Conservation (phyloP, 768 basidiomycete species). For the Hydnomerulius pinastri region DNA sequence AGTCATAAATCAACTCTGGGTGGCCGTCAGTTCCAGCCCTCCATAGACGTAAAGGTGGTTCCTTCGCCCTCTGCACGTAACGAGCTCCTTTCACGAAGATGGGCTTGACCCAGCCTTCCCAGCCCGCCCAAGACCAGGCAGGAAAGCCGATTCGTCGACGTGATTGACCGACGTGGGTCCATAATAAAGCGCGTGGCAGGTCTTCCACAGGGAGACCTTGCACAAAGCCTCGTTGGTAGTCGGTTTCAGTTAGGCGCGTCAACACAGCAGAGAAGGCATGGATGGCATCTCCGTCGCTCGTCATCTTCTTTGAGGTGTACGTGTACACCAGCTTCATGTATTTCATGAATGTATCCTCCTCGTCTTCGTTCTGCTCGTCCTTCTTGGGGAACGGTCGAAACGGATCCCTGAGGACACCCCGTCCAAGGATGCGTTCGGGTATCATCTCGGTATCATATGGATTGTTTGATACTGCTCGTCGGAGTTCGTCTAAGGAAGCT, state of each 20-base stretch:
- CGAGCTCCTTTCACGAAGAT: neutral
- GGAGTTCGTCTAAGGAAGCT: neutral
- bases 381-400: conserved; percentile 5
- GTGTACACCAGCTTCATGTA: conserved; percentile 8
- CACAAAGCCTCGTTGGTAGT: conserved; percentile 13
- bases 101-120: conserved; percentile 1
- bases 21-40: neutral
- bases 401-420: conserved; percentile 9
- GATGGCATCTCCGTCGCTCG: conserved; percentile 12
- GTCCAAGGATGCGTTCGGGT: neutral
- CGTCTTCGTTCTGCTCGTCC: neutral
- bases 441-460: neutral
- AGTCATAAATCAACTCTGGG: conserved; percentile 9
- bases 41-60: conserved; percentile 13
- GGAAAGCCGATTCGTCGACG: conserved; percentile 5
- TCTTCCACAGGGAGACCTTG: conserved; percentile 13
- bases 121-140: conserved; percentile 16
- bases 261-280: conserved; percentile 17
- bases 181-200: conserved; percentile 11
- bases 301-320: conserved; percentile 6
- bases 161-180: conserved; percentile 4
- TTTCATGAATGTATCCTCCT: neutral
- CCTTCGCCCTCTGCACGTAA: neutral
- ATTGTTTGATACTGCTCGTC: neutral
- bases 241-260: neutral